These are phyloP conservation scores for Hypoxylon sp. DNA, from an alignment of 2,329 filamentous ascomycete genomes.

Conservation along the genomic window DNA sequence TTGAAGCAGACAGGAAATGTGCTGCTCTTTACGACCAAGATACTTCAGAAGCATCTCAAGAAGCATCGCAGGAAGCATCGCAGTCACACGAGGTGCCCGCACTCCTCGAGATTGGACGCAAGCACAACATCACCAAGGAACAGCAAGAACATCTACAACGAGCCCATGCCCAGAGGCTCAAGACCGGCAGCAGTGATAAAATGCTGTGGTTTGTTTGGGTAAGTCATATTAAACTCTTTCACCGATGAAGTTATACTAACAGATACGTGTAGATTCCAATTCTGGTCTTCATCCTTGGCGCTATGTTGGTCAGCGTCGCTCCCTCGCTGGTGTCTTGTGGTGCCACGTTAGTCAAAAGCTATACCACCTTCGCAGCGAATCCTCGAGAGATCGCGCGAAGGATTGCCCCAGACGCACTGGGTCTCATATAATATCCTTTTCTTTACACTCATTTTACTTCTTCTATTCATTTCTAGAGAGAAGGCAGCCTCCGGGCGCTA, in stretches of 20 bases:
- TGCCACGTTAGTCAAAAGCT: conserved; percentile 32
- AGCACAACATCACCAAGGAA: conserved; percentile 73
- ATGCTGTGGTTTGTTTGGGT: conserved; percentile 79
- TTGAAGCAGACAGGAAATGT: conserved; percentile 71
- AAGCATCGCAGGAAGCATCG: conserved; percentile 39
- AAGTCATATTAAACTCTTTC: conserved; percentile 42
- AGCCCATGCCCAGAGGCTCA: conserved; percentile 72
- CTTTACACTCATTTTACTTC: conserved; percentile 1
- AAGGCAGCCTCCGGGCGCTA: not conserved
- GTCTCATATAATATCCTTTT: conserved; percentile 14
- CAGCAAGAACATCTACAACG: conserved; percentile 74
- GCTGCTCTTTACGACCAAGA: conserved; percentile 64
- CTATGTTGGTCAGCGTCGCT: conserved; percentile 55
- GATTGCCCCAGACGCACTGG: conserved; percentile 13
- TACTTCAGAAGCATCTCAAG: conserved; percentile 52
- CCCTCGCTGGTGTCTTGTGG: conserved; percentile 45
- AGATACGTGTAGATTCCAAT: conserved; percentile 53
- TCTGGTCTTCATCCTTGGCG: conserved; percentile 54
- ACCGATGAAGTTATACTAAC: conserved; percentile 34
- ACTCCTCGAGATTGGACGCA: conserved; percentile 71
- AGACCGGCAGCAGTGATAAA: conserved; percentile 72
- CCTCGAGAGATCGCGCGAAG: conserved; percentile 38
- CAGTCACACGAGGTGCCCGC: conserved; percentile 53
- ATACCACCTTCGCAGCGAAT: conserved; percentile 37
- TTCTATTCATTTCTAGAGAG: conserved; percentile 9